phyloP scores from a whole-genome alignment of 179 eudicot species.

The Corrigiola litoralis region DNA sequence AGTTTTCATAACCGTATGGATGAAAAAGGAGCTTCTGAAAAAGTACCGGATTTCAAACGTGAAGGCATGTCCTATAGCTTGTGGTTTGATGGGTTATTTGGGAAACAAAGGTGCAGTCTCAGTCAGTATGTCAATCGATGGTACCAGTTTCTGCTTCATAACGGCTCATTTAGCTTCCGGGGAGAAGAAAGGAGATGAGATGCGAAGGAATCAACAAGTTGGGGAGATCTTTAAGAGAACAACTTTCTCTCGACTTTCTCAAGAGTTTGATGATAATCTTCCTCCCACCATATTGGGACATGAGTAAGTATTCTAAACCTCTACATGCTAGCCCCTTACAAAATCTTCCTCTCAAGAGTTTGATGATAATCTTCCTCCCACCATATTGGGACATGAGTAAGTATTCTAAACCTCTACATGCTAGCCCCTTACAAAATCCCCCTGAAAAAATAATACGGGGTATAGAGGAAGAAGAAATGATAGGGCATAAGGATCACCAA shows the following conservation, averaged over 20 bases:
- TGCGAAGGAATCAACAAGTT: constrained; percentile 61
- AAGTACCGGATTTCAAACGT: constrained; percentile 58
- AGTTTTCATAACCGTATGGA: constrained; percentile 61
- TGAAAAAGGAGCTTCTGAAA: constrained; percentile 56
- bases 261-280: constrained; percentile 34
- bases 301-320: constrained; percentile 43
- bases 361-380: constrained; percentile 44
- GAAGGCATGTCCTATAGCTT: constrained; percentile 51
- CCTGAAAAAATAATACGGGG: neutral
- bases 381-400: constrained; percentile 72
- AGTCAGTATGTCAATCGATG: constrained; percentile 61
- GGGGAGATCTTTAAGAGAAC: constrained; percentile 59
- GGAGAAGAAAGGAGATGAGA: constrained; percentile 79
- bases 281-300: constrained; percentile 65
- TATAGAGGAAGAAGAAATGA: no score
- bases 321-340: neutral
- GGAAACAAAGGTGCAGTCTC: constrained; percentile 88
- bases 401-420: constrained; percentile 19
- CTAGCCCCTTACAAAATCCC: no score
- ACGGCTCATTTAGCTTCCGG: constrained; percentile 86
- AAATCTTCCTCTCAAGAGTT: constrained; percentile 41
- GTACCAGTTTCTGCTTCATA: constrained; percentile 72
- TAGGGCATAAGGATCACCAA: no score
- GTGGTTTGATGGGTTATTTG: constrained; percentile 73
- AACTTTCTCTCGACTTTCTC: constrained; percentile 48